Evolutionary conservation across 1,284 basidiomycete genomes (phyloP), one percentile per base, ranked within the genome.

Genomic region (Microbotryomycetes sp.): DNA sequence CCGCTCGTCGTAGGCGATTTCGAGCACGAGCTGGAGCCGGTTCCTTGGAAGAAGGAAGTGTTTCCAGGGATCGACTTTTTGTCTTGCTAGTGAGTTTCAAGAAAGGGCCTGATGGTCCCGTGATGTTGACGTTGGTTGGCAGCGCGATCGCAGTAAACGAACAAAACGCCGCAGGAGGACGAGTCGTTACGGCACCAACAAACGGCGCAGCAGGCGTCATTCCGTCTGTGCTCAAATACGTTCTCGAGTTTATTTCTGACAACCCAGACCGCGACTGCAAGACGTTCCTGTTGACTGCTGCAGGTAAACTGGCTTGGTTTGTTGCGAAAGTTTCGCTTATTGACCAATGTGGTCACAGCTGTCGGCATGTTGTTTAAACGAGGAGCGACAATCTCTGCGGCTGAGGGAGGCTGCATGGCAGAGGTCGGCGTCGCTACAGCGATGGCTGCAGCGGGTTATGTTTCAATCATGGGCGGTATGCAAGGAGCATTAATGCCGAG

Each of bases 321-420:
- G 16, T 35, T 28, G 18, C 3, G 7, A 7, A 23, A 4, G n/a
- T n/a, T n/a, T 50, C 46, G 30, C 49, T 52, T 58, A 27, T 49
- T 72, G 45, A 70, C 61, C 1, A 11, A 5, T 2, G 21, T n/a
- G 29, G 53, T 41, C 11, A 59, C 71, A 83, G 91, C 92, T 2
- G 78, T 97, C 57, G 92, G 92, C 4, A 97, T 97, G 94, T 79
- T 97, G 21, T 97, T 94, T 80, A 97, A 97, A 75, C 83, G 93
- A 57, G 93, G 93, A 24, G 93, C 91, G 58, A 97, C 93, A 1
- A 97, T 97, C 54, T 89, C 87, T 48, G 94, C 93, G 9, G 93
- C 94, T 0, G 93, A 97, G 75, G 91, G 91, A 46, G 91, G 77
- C 15, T 79, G 78, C 62, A 78, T 79, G 78, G 78, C 74, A 9